Conservation (phyloP, 768 basidiomycete species). For the Arthromyces matolae region DNA sequence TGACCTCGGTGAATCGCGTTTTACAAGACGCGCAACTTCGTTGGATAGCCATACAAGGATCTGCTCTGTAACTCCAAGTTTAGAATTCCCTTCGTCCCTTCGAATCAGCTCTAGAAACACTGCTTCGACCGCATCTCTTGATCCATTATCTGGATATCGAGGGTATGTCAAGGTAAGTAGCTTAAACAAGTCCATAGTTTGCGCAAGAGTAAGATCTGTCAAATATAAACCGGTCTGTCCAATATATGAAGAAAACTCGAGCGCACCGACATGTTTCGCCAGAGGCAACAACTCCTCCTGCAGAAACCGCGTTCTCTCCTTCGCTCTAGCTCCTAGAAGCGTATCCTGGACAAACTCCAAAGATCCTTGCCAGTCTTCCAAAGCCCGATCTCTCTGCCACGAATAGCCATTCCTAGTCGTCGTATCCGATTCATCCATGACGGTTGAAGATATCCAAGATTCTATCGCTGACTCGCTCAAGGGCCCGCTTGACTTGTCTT, state of each 20-base stretch:
- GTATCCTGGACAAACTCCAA: conserved; percentile 48
- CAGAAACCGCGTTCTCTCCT: conserved; percentile 53
- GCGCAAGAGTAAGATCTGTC: conserved; percentile 56
- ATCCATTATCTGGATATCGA: conserved; percentile 69
- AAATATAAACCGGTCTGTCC: neutral
- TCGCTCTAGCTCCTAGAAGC: conserved; percentile 52
- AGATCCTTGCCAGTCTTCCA: conserved; percentile 53
- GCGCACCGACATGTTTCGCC: conserved; percentile 55
- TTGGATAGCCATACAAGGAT: conserved; percentile 72
- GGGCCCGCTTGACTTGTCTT: conserved; percentile 34
- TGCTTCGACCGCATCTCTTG: conserved; percentile 66
- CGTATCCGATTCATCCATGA: conserved; percentile 29
- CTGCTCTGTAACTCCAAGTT: conserved; percentile 62
- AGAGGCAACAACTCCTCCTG: conserved; percentile 58
- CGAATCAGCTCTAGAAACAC: conserved; percentile 62
- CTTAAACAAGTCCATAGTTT: conserved; percentile 66
- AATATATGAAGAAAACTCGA: conserved; percentile 11
- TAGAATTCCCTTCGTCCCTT: conserved; percentile 56
- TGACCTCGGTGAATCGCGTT: conserved; percentile 53
- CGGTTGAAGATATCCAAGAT: conserved; percentile 59
- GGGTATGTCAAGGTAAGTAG: conserved; percentile 75
- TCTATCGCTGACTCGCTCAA: conserved; percentile 56
- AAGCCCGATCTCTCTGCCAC: conserved; percentile 55
- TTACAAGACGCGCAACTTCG: conserved; percentile 60
- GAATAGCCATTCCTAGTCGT: conserved; percentile 20